Conservation (phyloP, 305 asterid species). For the Plantago coronopus region DNA sequence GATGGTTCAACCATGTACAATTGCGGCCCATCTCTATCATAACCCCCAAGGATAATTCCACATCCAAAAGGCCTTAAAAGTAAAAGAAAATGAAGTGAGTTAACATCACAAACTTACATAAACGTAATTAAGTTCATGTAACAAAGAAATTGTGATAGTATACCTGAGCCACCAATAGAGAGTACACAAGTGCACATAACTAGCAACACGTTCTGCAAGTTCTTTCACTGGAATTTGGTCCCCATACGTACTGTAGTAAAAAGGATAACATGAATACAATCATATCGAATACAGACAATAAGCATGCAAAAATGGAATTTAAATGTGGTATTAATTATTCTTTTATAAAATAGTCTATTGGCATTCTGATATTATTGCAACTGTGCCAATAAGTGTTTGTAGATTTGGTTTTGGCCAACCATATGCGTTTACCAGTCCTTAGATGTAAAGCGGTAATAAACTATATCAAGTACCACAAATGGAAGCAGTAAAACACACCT, state of each 20-base stretch:
- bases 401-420: too few relatives aligned
- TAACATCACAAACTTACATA: conserved; percentile 15
- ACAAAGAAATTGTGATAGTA: conserved; percentile 14
- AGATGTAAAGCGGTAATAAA: too few relatives aligned
- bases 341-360: too few relatives aligned
- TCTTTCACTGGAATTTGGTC: conserved; percentile 88
- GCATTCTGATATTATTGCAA: too few relatives aligned
- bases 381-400: too few relatives aligned
- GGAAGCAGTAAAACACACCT: conserved; percentile 34
- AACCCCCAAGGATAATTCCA: conserved; percentile 94
- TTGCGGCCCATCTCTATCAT: conserved; percentile 96
- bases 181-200: conserved; percentile 92
- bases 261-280: not conserved
- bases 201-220: conserved; percentile 95
- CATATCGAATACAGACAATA: not conserved
- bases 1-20: conserved; percentile 92
- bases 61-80: conserved; percentile 88
- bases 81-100: conserved; percentile 11
- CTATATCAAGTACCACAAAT: not conserved
- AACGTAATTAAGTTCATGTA: conserved; percentile 5
- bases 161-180: conserved; percentile 99
- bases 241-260: conserved; percentile 64
- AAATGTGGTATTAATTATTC: too few relatives aligned
- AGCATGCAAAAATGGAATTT: not conserved
- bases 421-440: too few relatives aligned